Evolutionary conservation across 495 filamentous ascomycete genomes (phyloP).

Genomic region (Sphaerosporella brunnea): DNA sequence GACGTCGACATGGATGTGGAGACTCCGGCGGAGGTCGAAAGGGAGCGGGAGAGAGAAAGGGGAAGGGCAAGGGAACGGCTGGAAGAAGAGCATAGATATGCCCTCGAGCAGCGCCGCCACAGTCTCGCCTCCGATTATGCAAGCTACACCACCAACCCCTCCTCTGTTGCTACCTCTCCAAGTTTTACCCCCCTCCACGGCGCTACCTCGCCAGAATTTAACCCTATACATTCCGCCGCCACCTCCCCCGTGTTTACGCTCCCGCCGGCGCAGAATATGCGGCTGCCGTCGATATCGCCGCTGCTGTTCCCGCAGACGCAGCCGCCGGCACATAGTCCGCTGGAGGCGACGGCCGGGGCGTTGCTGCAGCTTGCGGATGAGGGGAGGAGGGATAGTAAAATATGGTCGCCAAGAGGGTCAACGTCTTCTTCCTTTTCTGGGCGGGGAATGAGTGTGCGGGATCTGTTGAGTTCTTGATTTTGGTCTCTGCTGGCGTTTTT

Average conservation of each 20-base stretch:
- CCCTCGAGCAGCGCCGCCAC: neutral
- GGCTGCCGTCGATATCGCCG: constrained; percentile 28
- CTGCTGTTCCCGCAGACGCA: constrained; percentile 29
- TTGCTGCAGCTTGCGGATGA: constrained; percentile 65
- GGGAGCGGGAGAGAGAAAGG: neutral
- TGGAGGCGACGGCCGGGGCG: constrained; percentile 64
- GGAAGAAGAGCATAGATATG: neutral
- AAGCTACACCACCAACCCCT: neutral
- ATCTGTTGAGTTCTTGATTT: constrained; percentile 49
- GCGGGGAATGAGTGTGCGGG: constrained; percentile 60
- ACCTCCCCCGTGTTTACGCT: constrained; percentile 19
- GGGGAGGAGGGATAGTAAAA: constrained; percentile 31
- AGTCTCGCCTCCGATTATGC: neutral
- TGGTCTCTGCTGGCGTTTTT: constrained; percentile 49
- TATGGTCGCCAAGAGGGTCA: constrained; percentile 13
- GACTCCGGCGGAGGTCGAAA: neutral
- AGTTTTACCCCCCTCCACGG: constrained; percentile 1
- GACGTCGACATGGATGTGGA: constrained; percentile 17
- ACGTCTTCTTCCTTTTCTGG: too few species aligned
- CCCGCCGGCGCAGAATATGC: constrained; percentile 23
- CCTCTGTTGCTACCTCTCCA: neutral
- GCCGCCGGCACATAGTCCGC: constrained; percentile 28
- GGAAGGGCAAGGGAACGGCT: neutral
- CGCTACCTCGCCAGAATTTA: constrained; percentile 5
- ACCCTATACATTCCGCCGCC: constrained; percentile 2